Evolutionary conservation across 495 filamentous ascomycete species (phyloP).

Genomic region (Chaetomidium leptoderma): DNA sequence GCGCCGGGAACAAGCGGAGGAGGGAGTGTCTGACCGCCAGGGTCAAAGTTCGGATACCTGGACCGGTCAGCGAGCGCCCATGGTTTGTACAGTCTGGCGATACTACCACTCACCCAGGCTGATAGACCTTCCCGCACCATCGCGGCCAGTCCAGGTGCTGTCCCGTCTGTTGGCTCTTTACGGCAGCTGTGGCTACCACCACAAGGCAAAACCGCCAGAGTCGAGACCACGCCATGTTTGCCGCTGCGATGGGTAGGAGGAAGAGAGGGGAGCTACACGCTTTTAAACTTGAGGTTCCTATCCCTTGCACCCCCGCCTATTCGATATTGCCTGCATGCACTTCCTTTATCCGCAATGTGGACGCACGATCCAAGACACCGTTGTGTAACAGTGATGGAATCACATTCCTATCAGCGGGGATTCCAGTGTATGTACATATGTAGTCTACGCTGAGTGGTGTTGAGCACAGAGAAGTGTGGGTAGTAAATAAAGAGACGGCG

Average conservation of each 20-base stretch:
- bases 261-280: not conserved
- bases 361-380: not conserved
- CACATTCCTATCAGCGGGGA: not conserved
- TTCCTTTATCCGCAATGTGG: conserved; percentile 5
- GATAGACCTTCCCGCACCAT: conserved; percentile 61
- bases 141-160: conserved; percentile 44
- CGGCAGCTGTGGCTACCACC: not conserved
- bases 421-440: not conserved
- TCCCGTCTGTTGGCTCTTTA: conserved; percentile 30
- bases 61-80: not conserved
- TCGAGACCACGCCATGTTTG: conserved; percentile 14
- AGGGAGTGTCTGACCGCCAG: conserved; percentile 53
- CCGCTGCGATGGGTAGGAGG: not conserved
- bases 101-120: conserved; percentile 37
- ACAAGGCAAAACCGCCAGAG: conserved; percentile 13
- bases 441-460: too few relatives aligned
- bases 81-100: not conserved
- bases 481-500: too few relatives aligned
- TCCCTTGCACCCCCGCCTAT: not conserved
- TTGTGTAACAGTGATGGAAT: not conserved
- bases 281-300: not conserved
- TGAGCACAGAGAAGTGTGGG: too few relatives aligned
- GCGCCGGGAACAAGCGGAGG: conserved; percentile 41
- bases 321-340: conserved; percentile 5
- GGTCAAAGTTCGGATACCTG: conserved; percentile 55